Evolutionary conservation across 1,284 basidiomycete species (phyloP).

Genomic region (Sporisorium reilianum): DNA sequence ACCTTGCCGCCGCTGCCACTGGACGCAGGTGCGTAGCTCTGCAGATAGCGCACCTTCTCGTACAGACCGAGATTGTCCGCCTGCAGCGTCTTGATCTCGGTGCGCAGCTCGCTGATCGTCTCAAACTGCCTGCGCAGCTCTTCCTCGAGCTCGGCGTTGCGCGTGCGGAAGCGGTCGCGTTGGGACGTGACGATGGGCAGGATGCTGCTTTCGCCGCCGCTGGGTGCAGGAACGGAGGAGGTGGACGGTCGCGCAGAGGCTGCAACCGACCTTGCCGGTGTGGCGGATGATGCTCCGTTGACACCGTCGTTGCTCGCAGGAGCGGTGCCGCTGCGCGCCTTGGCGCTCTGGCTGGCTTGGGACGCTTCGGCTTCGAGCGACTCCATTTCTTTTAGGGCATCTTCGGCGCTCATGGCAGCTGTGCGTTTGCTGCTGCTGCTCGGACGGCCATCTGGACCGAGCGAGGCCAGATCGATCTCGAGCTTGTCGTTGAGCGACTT

Average conservation of each 20-base stretch:
- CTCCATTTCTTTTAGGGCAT: constrained; percentile 41
- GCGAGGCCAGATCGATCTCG: constrained; percentile 83
- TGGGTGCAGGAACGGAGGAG: constrained; percentile 6
- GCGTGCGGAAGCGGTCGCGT: constrained; percentile 91
- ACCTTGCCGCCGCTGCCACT: constrained; percentile 3
- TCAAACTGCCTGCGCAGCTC: constrained; percentile 94
- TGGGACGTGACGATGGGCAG: constrained; percentile 89
- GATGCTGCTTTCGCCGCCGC: constrained; percentile 38
- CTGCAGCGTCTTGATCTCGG: constrained; percentile 62
- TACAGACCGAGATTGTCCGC: constrained; percentile 64
- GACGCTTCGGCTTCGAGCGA: constrained; percentile 37
- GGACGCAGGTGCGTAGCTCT: constrained; percentile 48
- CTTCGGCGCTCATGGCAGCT: constrained; percentile 34
- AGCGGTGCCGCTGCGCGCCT: not conserved
- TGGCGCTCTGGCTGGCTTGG: constrained; percentile 4
- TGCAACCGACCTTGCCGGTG: constrained; percentile 6
- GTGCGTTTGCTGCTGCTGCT: constrained; percentile 10
- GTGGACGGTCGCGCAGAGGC: constrained; percentile 15
- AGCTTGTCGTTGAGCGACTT: constrained; percentile 85
- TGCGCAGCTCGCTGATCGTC: constrained; percentile 80
- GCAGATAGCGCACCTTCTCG: constrained; percentile 66
- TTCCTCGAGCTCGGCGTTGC: constrained; percentile 96
- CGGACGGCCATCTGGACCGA: constrained; percentile 15
- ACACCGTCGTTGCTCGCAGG: constrained; percentile 1
- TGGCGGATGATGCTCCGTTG: constrained; percentile 5